phyloP scores from a whole-genome alignment of 2,329 filamentous ascomycete species.

The Apiospora saccharicola region DNA sequence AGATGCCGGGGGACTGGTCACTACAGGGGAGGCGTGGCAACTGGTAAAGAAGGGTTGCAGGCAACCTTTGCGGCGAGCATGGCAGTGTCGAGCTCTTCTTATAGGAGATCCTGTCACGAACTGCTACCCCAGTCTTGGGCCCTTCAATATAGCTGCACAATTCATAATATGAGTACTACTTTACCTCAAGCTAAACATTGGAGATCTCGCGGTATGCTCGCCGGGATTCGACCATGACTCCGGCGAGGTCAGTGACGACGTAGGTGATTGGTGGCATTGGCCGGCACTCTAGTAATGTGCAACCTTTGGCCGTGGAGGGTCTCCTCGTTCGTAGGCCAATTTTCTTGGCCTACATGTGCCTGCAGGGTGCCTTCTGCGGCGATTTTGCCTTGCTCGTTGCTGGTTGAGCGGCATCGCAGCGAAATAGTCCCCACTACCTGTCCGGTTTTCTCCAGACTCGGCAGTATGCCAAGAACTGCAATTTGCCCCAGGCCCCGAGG shows the following conservation, averaged over 20 bases:
- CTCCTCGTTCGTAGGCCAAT: neutral
- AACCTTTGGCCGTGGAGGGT: neutral
- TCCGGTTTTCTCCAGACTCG: conserved; percentile 1
- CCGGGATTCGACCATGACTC: neutral
- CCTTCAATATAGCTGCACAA: neutral
- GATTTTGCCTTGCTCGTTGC: neutral
- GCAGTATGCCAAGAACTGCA: conserved; percentile 16
- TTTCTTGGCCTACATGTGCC: neutral
- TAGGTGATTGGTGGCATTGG: conserved; percentile 6
- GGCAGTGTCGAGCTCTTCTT: neutral
- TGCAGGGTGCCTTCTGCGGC: neutral
- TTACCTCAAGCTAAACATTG: neutral
- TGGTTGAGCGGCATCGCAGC: conserved; percentile 7
- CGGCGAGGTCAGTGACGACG: neutral
- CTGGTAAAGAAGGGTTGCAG: neutral
- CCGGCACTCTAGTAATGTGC: neutral
- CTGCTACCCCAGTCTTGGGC: neutral
- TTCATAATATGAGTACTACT: neutral
- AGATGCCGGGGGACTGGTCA: neutral
- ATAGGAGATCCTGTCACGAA: neutral
- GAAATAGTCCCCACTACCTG: neutral
- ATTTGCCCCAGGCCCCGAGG: conserved; percentile 17
- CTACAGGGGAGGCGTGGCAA: neutral
- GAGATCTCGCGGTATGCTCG: neutral
- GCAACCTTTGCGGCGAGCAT: neutral